phyloP scores from a whole-genome alignment of 73 alveolate genomes.

The Stentor coeruleus region DNA sequence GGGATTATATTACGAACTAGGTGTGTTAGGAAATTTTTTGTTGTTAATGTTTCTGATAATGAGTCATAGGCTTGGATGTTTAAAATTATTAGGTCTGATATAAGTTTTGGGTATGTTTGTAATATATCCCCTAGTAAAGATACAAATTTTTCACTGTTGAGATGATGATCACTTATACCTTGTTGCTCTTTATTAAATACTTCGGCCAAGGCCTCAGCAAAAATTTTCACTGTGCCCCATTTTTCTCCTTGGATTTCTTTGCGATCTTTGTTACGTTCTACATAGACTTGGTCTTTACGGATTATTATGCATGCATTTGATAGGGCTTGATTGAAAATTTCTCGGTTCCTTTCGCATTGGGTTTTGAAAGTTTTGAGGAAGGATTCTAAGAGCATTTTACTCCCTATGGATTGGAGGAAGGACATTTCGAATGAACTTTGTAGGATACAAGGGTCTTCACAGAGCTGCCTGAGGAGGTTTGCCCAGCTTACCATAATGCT shows the following conservation, averaged over 20 bases:
- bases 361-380: neutral
- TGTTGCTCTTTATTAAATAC: constrained; percentile 2
- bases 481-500: neutral
- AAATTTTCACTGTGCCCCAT: neutral
- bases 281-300: neutral
- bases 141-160: neutral
- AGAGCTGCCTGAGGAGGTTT: neutral
- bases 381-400: neutral
- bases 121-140: constrained; percentile 4
- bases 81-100: neutral
- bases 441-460: constrained; percentile 2
- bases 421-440: constrained; percentile 10
- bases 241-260: constrained; percentile 9
- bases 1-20: constrained; percentile 13
- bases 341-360: neutral
- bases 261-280: neutral
- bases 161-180: neutral
- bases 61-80: neutral
- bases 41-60: neutral
- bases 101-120: constrained; percentile 6
- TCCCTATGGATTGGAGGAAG: neutral
- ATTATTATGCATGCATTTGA: neutral
- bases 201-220: neutral
- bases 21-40: neutral
- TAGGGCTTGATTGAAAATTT: neutral